Evolutionary conservation across 495 filamentous ascomycete species (phyloP), one percentile per base, ranked within the genome.

Genomic region (Tuber microsphaerosporum): DNA sequence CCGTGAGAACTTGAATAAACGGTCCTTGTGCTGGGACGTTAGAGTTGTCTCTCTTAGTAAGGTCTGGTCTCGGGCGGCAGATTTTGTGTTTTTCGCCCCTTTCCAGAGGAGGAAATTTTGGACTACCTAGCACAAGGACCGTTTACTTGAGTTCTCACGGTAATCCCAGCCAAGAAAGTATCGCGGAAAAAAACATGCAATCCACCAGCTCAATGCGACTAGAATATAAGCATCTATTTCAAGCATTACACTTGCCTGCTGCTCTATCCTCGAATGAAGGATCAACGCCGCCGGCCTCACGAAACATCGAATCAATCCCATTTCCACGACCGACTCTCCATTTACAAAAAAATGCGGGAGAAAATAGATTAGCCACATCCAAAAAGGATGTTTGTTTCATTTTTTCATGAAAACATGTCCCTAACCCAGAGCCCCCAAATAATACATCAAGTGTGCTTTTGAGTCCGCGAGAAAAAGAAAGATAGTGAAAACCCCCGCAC

Each of bases 401-500:
- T 65, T 65, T 61, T 65, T 31, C 16, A n/a, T 34, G 56, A 65
- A 65, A 65, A 65, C 34, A 31, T 16, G 16, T 65, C 72, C 72
- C 71, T 70, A 42, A 61, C 14, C 37, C 51, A 26, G 74, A 69
- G 48, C 72, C 70, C 61, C 73, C 65, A 73, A 72, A 79, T 78
- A 73, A 51, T 75, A 79, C 71, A 79, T 70, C 61, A 79, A 68
- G 72, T 75, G 78, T 71, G 56, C 45, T 70, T 79, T 79, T 74
- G 76, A 71, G 72, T 56, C 51, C 76, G 73, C 75, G 77, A 73
- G 78, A 73, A 51, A 70, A 72, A 43, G 43, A 51, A 79, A 37
- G n/a, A 79, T 70, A 77, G 71, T 79, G 72, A 79, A 79, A 65
- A 56, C 26, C 56, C 56, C 26, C 26, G 3, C 12, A 56, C 72